Conservation (phyloP, 2,329 filamentous ascomycete genomes). For the Diaporthe sp. region DNA sequence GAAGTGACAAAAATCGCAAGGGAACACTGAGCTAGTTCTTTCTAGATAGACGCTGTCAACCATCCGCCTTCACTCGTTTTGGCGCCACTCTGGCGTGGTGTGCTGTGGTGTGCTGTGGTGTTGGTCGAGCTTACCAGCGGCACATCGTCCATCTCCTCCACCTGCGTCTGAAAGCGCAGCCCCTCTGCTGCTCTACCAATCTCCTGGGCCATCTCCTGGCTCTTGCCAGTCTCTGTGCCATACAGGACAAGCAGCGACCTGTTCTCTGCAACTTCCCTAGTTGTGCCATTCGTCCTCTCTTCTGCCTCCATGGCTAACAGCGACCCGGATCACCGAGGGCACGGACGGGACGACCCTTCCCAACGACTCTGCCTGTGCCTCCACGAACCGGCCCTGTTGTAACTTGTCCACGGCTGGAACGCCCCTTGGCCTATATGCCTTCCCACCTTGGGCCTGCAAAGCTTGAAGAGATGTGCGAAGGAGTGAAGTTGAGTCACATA, state of each 20-base stretch:
- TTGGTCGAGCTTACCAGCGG: constrained; percentile 71
- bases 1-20: constrained; percentile 85
- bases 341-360: not conserved
- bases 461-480: not conserved
- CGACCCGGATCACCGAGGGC: not conserved
- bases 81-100: not conserved
- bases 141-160: constrained; percentile 81
- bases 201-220: constrained; percentile 90
- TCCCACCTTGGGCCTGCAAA: not conserved
- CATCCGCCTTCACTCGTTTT: not conserved
- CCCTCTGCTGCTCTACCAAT: constrained; percentile 79
- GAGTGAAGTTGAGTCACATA: not conserved
- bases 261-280: constrained; percentile 38
- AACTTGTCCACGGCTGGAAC: not conserved
- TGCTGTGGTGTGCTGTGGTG: not conserved
- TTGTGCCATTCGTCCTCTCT: constrained; percentile 1
- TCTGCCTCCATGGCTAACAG: constrained; percentile 24
- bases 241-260: constrained; percentile 79
- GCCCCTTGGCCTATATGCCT: not conserved
- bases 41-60: constrained; percentile 48
- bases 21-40: constrained; percentile 58
- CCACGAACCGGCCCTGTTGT: not conserved
- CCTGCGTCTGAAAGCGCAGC: constrained; percentile 79
- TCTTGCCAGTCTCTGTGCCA: constrained; percentile 94
- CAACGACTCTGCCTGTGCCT: not conserved